These are phyloP conservation scores for Xylaria sp. DNA, from an alignment of 2,329 filamentous ascomycete species.

Conservation along the genomic window DNA sequence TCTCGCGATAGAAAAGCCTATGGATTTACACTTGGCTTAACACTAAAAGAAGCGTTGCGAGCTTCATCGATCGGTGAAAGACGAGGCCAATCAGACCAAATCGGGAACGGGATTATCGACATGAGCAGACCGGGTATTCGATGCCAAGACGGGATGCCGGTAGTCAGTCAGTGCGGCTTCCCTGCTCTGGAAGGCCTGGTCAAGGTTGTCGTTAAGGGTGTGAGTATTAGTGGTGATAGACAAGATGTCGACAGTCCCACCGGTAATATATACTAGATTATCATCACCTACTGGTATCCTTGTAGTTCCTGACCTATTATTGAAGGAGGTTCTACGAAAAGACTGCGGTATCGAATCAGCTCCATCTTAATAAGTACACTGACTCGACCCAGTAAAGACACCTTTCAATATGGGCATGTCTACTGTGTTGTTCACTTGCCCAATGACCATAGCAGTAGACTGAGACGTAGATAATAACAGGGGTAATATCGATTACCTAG, in stretches of 20 bases:
- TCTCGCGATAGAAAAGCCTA: not conserved
- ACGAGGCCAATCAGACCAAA: not conserved
- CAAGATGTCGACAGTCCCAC: too few species aligned
- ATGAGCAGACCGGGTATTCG: not conserved
- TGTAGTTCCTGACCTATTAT: too few species aligned
- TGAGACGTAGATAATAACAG: not conserved
- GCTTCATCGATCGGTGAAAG: not conserved
- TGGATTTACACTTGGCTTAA: not conserved
- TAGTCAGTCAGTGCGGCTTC: not conserved
- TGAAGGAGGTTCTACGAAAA: too few species aligned
- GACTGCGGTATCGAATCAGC: not conserved
- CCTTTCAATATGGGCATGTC: not conserved
- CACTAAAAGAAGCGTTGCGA: not conserved
- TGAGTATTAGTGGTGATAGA: not conserved
- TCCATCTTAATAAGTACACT: not conserved
- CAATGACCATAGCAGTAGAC: not conserved
- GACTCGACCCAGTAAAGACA: not conserved
- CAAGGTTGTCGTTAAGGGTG: not conserved
- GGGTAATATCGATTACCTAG: not conserved
- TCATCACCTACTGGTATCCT: not conserved
- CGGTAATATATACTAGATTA: not conserved
- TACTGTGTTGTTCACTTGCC: not conserved
- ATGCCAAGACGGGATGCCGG: not conserved
- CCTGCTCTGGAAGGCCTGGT: not conserved
- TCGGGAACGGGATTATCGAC: not conserved